Conservation (phyloP, 176 grass and related monocot genomes). For the Rhynchospora breviuscula region DNA sequence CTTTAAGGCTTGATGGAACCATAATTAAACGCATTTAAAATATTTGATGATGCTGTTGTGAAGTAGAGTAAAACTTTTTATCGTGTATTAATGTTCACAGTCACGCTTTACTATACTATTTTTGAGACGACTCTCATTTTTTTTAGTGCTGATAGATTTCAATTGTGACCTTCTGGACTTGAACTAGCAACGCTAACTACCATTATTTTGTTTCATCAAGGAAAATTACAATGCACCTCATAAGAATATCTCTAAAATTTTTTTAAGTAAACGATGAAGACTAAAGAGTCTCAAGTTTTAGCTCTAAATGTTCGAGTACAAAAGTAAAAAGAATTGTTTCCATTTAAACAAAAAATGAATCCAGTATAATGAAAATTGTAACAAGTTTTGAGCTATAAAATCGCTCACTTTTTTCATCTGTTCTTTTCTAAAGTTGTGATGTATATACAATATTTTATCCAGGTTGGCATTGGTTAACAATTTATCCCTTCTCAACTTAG, state of each 20-base stretch:
- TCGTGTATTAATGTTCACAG: background rate
- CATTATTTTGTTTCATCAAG: background rate
- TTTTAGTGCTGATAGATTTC: background rate
- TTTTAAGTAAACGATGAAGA: background rate
- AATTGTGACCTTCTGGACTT: background rate
- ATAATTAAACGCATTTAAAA: background rate
- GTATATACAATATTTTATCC: too few species aligned
- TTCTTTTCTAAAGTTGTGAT: too few species aligned
- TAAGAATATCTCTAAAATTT: background rate
- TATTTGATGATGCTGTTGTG: background rate
- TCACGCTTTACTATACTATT: background rate
- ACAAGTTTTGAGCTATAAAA: too few species aligned
- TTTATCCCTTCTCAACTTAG: too few species aligned
- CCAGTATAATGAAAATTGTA: background rate
- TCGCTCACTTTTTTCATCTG: too few species aligned
- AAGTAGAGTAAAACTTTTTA: background rate
- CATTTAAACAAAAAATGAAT: background rate
- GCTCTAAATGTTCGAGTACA: background rate
- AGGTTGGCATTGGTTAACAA: too few species aligned
- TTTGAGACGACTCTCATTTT: background rate
- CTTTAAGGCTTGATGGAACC: background rate
- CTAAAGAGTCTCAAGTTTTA: background rate
- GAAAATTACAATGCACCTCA: background rate
- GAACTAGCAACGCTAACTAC: background rate
- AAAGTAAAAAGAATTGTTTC: background rate